Percentiles rank a stretch among this genome's conserved stretches.
Evolutionary conservation across 2,329 filamentous ascomycete species (phyloP).

Genomic region (Aspergillus jensenii): DNA sequence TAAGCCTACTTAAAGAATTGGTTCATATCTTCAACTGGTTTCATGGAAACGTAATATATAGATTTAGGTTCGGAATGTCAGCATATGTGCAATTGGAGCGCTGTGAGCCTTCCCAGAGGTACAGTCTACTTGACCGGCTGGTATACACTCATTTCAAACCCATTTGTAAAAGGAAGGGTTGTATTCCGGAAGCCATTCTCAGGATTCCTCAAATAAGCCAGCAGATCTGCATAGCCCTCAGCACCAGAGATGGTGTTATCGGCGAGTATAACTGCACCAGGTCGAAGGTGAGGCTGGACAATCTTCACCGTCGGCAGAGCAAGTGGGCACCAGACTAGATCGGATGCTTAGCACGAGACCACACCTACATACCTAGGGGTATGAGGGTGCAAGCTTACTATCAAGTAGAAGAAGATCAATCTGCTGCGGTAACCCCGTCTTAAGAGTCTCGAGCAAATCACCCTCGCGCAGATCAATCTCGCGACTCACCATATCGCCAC

Average conservation of each 20-base stretch:
- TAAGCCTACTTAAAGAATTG: no score
- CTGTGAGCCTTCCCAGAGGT: not conserved
- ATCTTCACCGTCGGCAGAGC: slow-evolving; percentile 40
- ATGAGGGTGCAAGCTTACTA: slow-evolving; percentile 50
- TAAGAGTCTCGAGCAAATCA: slow-evolving; percentile 57
- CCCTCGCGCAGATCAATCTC: slow-evolving; percentile 60
- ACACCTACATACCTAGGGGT: slow-evolving; percentile 30
- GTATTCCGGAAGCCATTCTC: slow-evolving; percentile 52
- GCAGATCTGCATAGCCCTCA: slow-evolving; percentile 45
- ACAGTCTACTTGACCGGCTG: slow-evolving; percentile 6
- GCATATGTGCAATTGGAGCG: no score
- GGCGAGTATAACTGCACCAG: slow-evolving; percentile 38
- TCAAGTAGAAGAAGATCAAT: slow-evolving; percentile 65
- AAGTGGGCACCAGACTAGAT: slow-evolving; percentile 40
- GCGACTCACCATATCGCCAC: slow-evolving; percentile 49
- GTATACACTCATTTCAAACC: slow-evolving; percentile 49
- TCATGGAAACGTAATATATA: no score
- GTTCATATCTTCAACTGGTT: no score
- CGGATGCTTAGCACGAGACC: slow-evolving; percentile 28
- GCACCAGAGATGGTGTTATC: slow-evolving; percentile 38
- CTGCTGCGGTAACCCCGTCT: slow-evolving; percentile 44
- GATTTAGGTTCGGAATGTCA: no score
- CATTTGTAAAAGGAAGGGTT: slow-evolving; percentile 51
- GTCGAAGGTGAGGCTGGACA: slow-evolving; percentile 33
- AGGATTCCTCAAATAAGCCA: slow-evolving; percentile 47